phyloP scores from a whole-genome alignment of 495 filamentous ascomycete genomes.

The Trypethelium eluteriae region DNA sequence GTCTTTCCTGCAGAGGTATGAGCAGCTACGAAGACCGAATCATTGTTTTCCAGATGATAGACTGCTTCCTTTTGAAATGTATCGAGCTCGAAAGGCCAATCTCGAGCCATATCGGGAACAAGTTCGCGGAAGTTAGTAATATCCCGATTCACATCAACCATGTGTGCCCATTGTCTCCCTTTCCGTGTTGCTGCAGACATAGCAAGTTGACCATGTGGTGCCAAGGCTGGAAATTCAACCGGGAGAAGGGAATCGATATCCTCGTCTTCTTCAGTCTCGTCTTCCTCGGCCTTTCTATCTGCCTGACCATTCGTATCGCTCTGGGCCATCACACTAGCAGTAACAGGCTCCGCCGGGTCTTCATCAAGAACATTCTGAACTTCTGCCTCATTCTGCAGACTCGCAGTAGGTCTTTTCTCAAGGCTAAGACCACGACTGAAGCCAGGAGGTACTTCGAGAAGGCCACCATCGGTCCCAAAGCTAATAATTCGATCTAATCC shows the following conservation, averaged over 20 bases:
- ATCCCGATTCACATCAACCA: conserved; percentile 87
- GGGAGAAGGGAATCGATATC: conserved; percentile 88
- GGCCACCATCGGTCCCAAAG: conserved; percentile 65
- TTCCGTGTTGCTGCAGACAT: conserved; percentile 61
- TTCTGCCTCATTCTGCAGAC: conserved; percentile 51
- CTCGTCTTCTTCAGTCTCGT: conserved; percentile 52
- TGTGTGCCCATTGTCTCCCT: conserved; percentile 90
- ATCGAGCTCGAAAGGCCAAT: conserved; percentile 95
- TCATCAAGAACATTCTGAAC: conserved; percentile 66
- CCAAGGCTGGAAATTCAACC: conserved; percentile 84
- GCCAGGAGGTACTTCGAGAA: conserved; percentile 78
- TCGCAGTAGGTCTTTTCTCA: conserved; percentile 45
- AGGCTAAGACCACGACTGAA: conserved; percentile 72
- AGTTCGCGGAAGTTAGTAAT: conserved; percentile 87
- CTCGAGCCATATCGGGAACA: conserved; percentile 89
- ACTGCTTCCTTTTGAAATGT: conserved; percentile 98
- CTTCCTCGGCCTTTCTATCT: conserved; percentile 27
- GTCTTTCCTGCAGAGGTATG: conserved; percentile 98
- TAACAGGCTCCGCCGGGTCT: conserved; percentile 37
- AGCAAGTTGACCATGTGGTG: conserved; percentile 72
- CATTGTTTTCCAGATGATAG: conserved; percentile 91
- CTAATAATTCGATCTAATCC: conserved; percentile 72
- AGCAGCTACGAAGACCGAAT: conserved; percentile 97
- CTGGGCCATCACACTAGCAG: conserved; percentile 37
- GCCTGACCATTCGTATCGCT: conserved; percentile 34